Conservation (phyloP, 768 basidiomycete species). For the Pleurotus cornucopiae region DNA sequence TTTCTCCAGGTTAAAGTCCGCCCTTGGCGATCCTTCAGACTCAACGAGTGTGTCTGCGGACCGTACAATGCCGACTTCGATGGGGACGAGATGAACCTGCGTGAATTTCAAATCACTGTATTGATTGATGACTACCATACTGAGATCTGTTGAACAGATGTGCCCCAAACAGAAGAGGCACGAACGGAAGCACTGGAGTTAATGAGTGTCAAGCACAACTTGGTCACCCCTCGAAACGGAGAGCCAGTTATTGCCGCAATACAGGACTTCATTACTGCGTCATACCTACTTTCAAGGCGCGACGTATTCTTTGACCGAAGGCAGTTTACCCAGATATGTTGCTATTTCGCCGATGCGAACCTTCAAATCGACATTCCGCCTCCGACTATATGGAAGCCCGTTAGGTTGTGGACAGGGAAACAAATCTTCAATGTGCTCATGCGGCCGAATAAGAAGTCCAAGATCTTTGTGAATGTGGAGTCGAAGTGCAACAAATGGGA, state of each 20-base stretch:
- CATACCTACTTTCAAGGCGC: constrained; percentile 88
- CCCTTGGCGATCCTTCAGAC: constrained; percentile 94
- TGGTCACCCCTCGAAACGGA: constrained; percentile 97
- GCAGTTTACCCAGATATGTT: constrained; percentile 95
- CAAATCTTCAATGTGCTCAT: constrained; percentile 98
- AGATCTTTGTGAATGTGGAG: constrained; percentile 91
- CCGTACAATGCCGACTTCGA: constrained; percentile 99
- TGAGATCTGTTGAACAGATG: constrained; percentile 49
- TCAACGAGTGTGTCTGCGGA: constrained; percentile 99
- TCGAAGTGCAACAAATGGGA: constrained; percentile 91
- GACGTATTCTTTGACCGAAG: constrained; percentile 92
- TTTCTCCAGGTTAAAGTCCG: constrained; percentile 71
- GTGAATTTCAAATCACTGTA: constrained; percentile 39
- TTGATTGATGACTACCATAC: not conserved
- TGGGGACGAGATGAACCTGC: constrained; percentile 99
- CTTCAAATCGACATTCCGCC: constrained; percentile 94
- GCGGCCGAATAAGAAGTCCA: constrained; percentile 82
- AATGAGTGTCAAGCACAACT: constrained; percentile 95
- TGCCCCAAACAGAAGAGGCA: constrained; percentile 98
- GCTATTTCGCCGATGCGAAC: constrained; percentile 88
- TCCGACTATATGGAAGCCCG: constrained; percentile 91
- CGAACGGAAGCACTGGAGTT: constrained; percentile 94
- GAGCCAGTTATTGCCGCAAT: constrained; percentile 99
- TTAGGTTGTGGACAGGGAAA: constrained; percentile 95
- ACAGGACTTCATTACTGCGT: constrained; percentile 99